Percentiles rank a stretch among this genome's conserved stretches.
Evolutionary conservation across 805 yeast genomes (phyloP).

Genomic region (Naumovozyma dairenensis): DNA sequence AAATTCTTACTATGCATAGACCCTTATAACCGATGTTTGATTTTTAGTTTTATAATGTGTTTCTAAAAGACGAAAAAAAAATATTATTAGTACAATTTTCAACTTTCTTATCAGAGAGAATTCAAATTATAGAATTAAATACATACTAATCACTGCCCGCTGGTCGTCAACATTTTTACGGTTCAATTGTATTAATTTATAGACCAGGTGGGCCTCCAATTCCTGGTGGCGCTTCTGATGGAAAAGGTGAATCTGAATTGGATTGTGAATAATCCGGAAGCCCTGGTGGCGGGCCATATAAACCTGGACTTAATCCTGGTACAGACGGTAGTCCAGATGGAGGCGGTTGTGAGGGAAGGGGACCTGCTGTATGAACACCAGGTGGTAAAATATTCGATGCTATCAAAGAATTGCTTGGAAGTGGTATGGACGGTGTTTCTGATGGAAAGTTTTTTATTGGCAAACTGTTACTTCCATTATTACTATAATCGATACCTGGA

Average conservation of each 20-base stretch:
- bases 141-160: too few relatives aligned
- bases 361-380: neutral
- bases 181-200: too few relatives aligned
- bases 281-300: conserved; percentile 9
- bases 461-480: neutral
- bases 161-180: too few relatives aligned
- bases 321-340: neutral
- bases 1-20: neutral
- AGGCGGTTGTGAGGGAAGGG: neutral
- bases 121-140: too few relatives aligned
- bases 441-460: too few relatives aligned
- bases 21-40: too few relatives aligned
- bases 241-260: conserved; percentile 9
- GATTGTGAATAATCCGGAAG: conserved; percentile 4
- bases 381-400: neutral
- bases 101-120: too few relatives aligned
- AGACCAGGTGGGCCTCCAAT: conserved; percentile 21
- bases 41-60: too few relatives aligned
- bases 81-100: too few relatives aligned
- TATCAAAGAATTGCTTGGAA: neutral
- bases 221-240: conserved; percentile 27
- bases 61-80: too few relatives aligned
- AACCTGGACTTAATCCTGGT: conserved; percentile 4
- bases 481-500: neutral
- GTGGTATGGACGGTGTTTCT: too few relatives aligned